These are phyloP conservation scores for Yamadazyma jaroonii DNA, from an alignment of 1,139 yeast species.

Conservation along the genomic window DNA sequence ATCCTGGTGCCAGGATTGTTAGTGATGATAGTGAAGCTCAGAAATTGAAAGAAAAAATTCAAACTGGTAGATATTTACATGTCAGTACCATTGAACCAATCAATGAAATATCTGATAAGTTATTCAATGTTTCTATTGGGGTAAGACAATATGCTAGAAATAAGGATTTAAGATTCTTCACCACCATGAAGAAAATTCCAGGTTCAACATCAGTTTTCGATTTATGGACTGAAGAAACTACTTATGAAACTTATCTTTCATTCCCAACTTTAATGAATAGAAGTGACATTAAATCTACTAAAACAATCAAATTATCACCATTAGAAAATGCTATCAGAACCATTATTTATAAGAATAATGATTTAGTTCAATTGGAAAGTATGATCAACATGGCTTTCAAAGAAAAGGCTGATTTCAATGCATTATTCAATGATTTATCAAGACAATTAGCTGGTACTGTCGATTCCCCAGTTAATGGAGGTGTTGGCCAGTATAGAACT, in stretches of 20 bases:
- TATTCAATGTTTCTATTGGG: slow-evolving; percentile 51
- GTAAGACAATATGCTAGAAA: slow-evolving; percentile 70
- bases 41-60: slow-evolving; percentile 44
- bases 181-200: slow-evolving; percentile 68
- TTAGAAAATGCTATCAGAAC: slow-evolving; percentile 77
- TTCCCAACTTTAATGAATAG: slow-evolving; percentile 91
- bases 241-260: slow-evolving; percentile 69
- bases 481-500: slow-evolving; percentile 78
- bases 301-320: slow-evolving; percentile 73
- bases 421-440: slow-evolving; percentile 65
- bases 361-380: slow-evolving; percentile 66
- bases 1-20: slow-evolving; percentile 81
- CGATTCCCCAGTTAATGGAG: slow-evolving; percentile 92
- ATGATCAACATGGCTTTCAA: slow-evolving; percentile 55
- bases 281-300: slow-evolving; percentile 59
- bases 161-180: slow-evolving; percentile 68
- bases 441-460: slow-evolving; percentile 84
- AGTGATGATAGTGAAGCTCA: slow-evolving; percentile 64
- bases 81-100: slow-evolving; percentile 73
- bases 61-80: slow-evolving; percentile 72
- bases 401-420: slow-evolving; percentile 49
- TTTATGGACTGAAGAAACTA: slow-evolving; percentile 86
- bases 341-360: slow-evolving; percentile 66
- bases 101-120: slow-evolving; percentile 48
- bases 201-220: slow-evolving; percentile 73